These are phyloP conservation scores for Aegilops sharonensis DNA, from an alignment of 176 grass and related monocot species.

Conservation along the genomic window DNA sequence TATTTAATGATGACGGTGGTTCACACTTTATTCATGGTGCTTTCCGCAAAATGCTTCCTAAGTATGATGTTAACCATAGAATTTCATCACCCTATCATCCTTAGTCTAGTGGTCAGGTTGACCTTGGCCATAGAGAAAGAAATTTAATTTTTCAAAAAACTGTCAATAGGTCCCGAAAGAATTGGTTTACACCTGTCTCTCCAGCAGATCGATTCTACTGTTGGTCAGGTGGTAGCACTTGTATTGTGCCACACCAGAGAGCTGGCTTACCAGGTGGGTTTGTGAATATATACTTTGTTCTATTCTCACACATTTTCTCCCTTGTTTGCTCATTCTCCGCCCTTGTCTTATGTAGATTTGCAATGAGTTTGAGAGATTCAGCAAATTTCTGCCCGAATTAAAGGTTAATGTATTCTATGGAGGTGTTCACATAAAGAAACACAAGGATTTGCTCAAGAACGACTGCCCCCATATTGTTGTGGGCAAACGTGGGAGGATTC, in stretches of 20 bases:
- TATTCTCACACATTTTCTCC: neutral
- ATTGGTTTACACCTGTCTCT: constrained; percentile 29
- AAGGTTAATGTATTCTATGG: constrained; percentile 97
- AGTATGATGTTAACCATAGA: too few relatives aligned
- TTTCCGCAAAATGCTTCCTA: too few relatives aligned
- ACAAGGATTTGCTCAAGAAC: constrained; percentile 72
- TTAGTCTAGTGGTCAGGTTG: too few relatives aligned
- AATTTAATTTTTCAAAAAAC: too few relatives aligned
- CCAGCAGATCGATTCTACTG: constrained; percentile 86
- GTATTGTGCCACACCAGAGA: constrained; percentile 96
- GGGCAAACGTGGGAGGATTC: constrained; percentile 65
- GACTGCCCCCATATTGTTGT: constrained; percentile 98
- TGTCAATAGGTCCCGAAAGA: too few relatives aligned
- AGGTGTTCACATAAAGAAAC: constrained; percentile 93
- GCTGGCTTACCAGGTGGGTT: constrained; percentile 79
- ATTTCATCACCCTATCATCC: too few relatives aligned
- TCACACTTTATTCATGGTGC: too few relatives aligned
- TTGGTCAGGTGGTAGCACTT: constrained; percentile 87
- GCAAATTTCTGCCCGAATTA: constrained; percentile 75
- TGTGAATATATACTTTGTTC: neutral
- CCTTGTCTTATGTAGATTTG: constrained; percentile 58
- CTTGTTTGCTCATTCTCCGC: neutral
- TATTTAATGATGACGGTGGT: too few relatives aligned
- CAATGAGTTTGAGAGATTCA: constrained; percentile 97
- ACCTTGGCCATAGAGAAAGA: too few relatives aligned